Conservation (phyloP, 2,329 filamentous ascomycete species). For the Fusarium cyanostomum region DNA sequence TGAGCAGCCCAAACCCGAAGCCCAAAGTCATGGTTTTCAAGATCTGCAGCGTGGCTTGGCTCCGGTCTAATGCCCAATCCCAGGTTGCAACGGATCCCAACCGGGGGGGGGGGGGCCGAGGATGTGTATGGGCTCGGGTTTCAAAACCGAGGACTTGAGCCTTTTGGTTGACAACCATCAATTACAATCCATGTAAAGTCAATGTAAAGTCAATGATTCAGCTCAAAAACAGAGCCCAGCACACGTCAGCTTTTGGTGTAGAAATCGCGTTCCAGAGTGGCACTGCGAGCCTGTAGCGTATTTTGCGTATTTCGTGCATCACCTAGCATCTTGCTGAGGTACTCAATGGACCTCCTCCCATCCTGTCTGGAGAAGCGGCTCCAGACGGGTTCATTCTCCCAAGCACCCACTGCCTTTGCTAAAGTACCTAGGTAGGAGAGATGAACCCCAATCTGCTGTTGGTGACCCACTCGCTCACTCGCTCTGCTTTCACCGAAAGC, state of each 20-base stretch:
- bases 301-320: too few relatives aligned
- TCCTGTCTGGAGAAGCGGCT: background rate
- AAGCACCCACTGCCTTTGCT: background rate
- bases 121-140: conserved; percentile 11
- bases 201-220: background rate
- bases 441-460: background rate
- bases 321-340: too few relatives aligned
- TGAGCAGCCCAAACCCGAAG: background rate
- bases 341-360: too few relatives aligned
- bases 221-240: too few relatives aligned
- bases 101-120: background rate
- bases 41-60: conserved; percentile 32
- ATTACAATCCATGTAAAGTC: conserved; percentile 13
- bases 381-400: background rate
- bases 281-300: too few relatives aligned
- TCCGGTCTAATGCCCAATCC: too few relatives aligned
- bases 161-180: conserved; percentile 10
- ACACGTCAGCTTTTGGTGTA: background rate
- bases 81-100: too few relatives aligned
- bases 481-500: too few relatives aligned
- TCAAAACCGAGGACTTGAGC: conserved; percentile 7
- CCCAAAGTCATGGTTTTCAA: background rate
- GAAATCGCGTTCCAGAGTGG: too few relatives aligned
- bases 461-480: too few relatives aligned
- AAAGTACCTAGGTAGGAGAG: background rate